Evolutionary conservation across 2,329 filamentous ascomycete species (phyloP).

Genomic region (Penicillium sp.): DNA sequence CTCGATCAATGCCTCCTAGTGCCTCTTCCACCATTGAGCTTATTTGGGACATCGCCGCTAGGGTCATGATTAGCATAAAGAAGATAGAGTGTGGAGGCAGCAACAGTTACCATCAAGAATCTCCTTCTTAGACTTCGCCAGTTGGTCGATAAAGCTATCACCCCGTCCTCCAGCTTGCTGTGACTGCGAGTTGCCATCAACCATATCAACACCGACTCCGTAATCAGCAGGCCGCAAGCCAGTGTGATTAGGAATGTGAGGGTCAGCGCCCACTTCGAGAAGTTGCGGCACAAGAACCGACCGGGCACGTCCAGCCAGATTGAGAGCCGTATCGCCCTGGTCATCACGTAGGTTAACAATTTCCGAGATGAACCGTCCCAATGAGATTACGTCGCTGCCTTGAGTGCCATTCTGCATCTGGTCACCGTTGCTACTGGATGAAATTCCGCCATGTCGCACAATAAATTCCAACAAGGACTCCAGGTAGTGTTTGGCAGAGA

Average conservation of each 20-base stretch:
- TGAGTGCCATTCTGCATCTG: slow-evolving; percentile 27
- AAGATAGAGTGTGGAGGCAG: background rate
- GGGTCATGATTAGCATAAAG: slow-evolving; percentile 34
- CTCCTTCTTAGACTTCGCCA: slow-evolving; percentile 47
- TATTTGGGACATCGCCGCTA: slow-evolving; percentile 41
- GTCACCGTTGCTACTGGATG: slow-evolving; percentile 40
- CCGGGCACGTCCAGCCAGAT: slow-evolving; percentile 87
- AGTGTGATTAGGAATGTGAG: slow-evolving; percentile 85
- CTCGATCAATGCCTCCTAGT: slow-evolving; percentile 71
- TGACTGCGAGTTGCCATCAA: slow-evolving; percentile 46
- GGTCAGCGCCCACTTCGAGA: slow-evolving; percentile 89
- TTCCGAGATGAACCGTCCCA: slow-evolving; percentile 92
- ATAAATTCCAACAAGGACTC: slow-evolving; percentile 94
- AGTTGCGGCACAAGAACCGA: slow-evolving; percentile 98
- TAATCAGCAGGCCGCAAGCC: slow-evolving; percentile 91
- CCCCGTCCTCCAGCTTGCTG: slow-evolving; percentile 47
- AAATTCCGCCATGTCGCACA: slow-evolving; percentile 73
- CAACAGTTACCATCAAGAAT: slow-evolving; percentile 42
- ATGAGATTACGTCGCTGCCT: slow-evolving; percentile 66
- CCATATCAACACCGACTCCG: slow-evolving; percentile 72
- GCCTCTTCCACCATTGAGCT: slow-evolving; percentile 73
- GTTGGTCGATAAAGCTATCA: slow-evolving; percentile 44
- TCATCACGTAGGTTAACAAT: slow-evolving; percentile 96
- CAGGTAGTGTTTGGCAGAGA: slow-evolving; percentile 85
- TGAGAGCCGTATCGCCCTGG: slow-evolving; percentile 89